phyloP scores from a whole-genome alignment of 345 rosid genomes.

The Sisymbrium irio region DNA sequence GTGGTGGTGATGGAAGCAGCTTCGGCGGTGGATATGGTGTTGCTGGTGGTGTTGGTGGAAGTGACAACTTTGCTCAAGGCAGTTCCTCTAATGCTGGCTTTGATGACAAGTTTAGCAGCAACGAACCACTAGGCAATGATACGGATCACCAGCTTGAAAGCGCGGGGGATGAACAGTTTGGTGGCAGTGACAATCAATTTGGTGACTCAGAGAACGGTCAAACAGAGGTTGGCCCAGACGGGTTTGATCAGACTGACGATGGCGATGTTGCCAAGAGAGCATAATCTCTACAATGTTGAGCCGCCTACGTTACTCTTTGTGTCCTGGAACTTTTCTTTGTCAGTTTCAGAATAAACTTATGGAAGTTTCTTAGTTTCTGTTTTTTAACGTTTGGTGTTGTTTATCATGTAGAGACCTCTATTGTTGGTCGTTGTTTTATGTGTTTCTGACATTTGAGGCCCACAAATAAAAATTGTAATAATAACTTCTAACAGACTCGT shows the following conservation, averaged over 20 bases:
- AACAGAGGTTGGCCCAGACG: conserved; percentile 33
- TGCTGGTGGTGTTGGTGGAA: conserved; percentile 35
- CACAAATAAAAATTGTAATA: conserved; percentile 21
- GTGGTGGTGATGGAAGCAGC: conserved; percentile 32
- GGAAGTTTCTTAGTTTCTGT: conserved; percentile 1
- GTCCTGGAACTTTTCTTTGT: conserved; percentile 17
- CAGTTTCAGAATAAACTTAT: conserved; percentile 19
- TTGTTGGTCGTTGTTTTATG: conserved; percentile 9
- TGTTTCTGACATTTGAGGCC: conserved; percentile 10
- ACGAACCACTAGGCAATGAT: conserved; percentile 26
- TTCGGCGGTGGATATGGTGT: conserved; percentile 38
- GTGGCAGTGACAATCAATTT: conserved; percentile 35
- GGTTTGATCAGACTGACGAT: conserved; percentile 38
- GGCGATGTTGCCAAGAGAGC: conserved; percentile 70
- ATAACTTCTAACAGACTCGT: conserved; percentile 1
- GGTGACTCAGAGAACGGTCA: conserved; percentile 34
- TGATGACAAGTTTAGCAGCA: conserved; percentile 31
- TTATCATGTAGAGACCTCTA: conserved; percentile 18
- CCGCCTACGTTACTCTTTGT: not conserved
- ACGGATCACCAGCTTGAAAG: conserved; percentile 26
- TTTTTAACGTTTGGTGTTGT: conserved; percentile 1
- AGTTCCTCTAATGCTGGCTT: conserved; percentile 35
- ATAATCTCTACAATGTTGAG: conserved; percentile 17
- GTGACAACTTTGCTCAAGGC: conserved; percentile 33
- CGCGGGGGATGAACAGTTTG: conserved; percentile 18